A percentile compares a stretch with the other conserved stretches of the same genome.
Conservation (phyloP, 2,329 filamentous ascomycete genomes). For the Pseudogymnoascus sp. region DNA sequence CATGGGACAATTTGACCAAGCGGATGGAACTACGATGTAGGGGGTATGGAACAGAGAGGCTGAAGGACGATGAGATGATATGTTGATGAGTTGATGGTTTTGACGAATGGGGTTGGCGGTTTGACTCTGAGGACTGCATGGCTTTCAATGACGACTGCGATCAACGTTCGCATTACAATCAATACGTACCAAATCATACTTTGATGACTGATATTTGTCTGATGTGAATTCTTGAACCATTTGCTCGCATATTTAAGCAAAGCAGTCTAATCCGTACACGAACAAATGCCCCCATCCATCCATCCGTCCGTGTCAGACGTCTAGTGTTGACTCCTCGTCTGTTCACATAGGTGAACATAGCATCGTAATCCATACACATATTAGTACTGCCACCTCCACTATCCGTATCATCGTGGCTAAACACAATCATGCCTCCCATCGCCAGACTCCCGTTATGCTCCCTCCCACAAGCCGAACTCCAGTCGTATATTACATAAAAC, state of each 20-base stretch:
- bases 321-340: neutral
- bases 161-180: conserved; percentile 9
- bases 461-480: neutral
- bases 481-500: conserved; percentile 1
- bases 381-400: neutral
- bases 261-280: neutral
- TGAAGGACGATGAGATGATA: neutral
- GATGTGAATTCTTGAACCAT: neutral
- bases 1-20: neutral
- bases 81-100: neutral
- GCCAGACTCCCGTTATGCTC: neutral
- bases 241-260: neutral
- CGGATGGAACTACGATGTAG: neutral
- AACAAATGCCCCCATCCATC: neutral
- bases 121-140: neutral
- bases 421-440: neutral
- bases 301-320: neutral
- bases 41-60: neutral
- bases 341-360: neutral
- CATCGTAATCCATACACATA: conserved; percentile 1
- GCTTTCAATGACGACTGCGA: conserved; percentile 9
- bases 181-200: neutral
- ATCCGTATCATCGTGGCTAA: neutral
- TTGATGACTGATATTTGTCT: neutral
- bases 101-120: conserved; percentile 4